A percentile compares a stretch with the other conserved stretches of the same genome.
These are phyloP conservation scores for Phialemoniopsis sp. DNA, from an alignment of 2,329 filamentous ascomycete species.

Conservation along the genomic window DNA sequence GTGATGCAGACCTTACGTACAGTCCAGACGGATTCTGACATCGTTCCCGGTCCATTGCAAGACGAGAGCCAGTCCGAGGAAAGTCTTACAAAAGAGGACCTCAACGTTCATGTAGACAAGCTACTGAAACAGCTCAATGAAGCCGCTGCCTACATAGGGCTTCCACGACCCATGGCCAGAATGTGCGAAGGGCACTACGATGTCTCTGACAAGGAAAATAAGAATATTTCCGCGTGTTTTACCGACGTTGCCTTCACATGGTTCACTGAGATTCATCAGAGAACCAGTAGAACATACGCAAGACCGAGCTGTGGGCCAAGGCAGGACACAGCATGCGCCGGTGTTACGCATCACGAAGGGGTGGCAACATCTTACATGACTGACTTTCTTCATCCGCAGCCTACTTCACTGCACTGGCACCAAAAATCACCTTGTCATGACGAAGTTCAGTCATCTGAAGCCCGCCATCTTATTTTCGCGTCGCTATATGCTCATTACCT, in stretches of 20 bases:
- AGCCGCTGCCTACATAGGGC: constrained; percentile 96
- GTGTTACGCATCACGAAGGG: constrained; percentile 88
- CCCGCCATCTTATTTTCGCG: no score
- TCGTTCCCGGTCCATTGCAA: no score
- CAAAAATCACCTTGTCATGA: no score
- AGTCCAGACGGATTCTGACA: no score
- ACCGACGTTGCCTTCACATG: constrained; percentile 85
- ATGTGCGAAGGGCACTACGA: constrained; percentile 51
- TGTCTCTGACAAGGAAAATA: constrained; percentile 50
- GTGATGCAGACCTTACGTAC: no score
- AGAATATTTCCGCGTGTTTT: constrained; percentile 89
- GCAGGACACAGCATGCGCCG: constrained; percentile 87
- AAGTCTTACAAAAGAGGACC: no score
- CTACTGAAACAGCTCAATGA: constrained; percentile 76
- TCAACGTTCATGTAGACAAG: no score
- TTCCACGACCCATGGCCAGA: constrained; percentile 73
- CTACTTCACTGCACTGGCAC: constrained; percentile 85
- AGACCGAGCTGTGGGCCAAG: constrained; percentile 74
- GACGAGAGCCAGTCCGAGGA: no score
- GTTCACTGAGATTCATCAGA: constrained; percentile 62
- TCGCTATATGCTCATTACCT: no score
- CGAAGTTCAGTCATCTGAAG: no score
- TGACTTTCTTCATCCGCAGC: constrained; percentile 86
- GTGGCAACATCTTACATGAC: constrained; percentile 83
- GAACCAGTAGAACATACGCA: constrained; percentile 57